These are phyloP conservation scores for Pseudozyma pruni DNA, from an alignment of 1,284 basidiomycete species.

Conservation along the genomic window DNA sequence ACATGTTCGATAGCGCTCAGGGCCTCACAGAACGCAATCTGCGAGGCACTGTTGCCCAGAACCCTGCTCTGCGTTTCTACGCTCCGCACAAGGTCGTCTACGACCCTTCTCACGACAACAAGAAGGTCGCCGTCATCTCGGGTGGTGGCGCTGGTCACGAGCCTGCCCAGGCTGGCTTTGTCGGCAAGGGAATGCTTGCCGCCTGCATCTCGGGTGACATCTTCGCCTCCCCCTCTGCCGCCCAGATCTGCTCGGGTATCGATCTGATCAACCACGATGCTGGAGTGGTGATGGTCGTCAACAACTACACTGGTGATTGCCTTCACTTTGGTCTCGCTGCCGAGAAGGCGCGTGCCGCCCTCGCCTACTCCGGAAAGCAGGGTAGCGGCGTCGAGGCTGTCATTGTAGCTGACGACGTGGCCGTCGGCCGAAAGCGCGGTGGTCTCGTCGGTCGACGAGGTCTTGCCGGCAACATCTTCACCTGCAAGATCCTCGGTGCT, in stretches of 20 bases:
- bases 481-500: conserved; percentile 66
- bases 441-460: conserved; percentile 71
- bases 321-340: conserved; percentile 70
- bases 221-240: conserved; percentile 71
- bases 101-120: conserved; percentile 63
- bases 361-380: conserved; percentile 56
- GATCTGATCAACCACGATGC: conserved; percentile 70
- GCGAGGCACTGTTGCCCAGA: conserved; percentile 60
- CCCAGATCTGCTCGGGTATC: conserved; percentile 69
- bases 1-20: conserved; percentile 62
- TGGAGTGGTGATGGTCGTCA: conserved; percentile 68
- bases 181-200: conserved; percentile 69
- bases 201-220: conserved; percentile 71
- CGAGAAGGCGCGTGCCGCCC: conserved; percentile 65
- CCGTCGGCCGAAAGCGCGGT: conserved; percentile 70
- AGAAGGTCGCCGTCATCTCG: conserved; percentile 70
- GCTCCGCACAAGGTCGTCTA: conserved; percentile 66
- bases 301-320: conserved; percentile 71
- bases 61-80: conserved; percentile 64
- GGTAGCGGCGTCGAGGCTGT: conserved; percentile 70
- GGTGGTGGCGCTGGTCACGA: conserved; percentile 71
- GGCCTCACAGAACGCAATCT: conserved; percentile 66
- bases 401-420: conserved; percentile 71
- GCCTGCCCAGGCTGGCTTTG: conserved; percentile 68
- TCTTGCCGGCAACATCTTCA: conserved; percentile 69